A percentile compares a stretch with the other conserved stretches of the same genome.
Evolutionary conservation across 306 rosid species (phyloP).

Genomic region (Prunus armeniaca): DNA sequence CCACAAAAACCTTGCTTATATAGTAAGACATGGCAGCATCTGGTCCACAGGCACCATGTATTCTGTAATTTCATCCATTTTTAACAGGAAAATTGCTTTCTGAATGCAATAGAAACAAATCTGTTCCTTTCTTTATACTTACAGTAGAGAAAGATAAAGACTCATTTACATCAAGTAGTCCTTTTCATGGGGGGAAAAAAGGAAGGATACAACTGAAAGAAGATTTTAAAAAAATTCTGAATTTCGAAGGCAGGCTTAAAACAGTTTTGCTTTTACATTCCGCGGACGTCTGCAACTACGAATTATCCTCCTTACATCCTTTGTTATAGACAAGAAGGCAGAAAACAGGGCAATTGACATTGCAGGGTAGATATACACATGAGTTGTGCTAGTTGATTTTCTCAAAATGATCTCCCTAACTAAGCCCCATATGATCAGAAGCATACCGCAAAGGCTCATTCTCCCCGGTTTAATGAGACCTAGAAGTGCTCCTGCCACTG

Average conservation of each 20-base stretch:
- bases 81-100: background rate
- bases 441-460: conserved; percentile 65
- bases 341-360: conserved; percentile 52
- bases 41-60: background rate
- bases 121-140: background rate
- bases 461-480: conserved; percentile 67
- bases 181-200: background rate
- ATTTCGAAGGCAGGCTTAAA: conserved; percentile 8
- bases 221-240: background rate
- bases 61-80: too few species aligned
- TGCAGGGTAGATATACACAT: conserved; percentile 46
- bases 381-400: conserved; percentile 30
- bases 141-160: background rate
- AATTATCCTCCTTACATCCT: conserved; percentile 68
- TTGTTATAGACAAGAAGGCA: conserved; percentile 69
- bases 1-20: background rate
- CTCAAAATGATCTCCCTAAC: conserved; percentile 43
- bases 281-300: conserved; percentile 38
- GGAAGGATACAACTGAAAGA: conserved; percentile 4
- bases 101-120: background rate
- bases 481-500: conserved; percentile 68
- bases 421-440: conserved; percentile 69
- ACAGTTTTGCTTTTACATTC: conserved; percentile 29
- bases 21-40: background rate
- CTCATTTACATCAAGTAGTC: background rate